Evolutionary conservation across 2,329 filamentous ascomycete genomes (phyloP), one percentile per base, ranked within the genome.

Genomic region (Metarhizium humberi): DNA sequence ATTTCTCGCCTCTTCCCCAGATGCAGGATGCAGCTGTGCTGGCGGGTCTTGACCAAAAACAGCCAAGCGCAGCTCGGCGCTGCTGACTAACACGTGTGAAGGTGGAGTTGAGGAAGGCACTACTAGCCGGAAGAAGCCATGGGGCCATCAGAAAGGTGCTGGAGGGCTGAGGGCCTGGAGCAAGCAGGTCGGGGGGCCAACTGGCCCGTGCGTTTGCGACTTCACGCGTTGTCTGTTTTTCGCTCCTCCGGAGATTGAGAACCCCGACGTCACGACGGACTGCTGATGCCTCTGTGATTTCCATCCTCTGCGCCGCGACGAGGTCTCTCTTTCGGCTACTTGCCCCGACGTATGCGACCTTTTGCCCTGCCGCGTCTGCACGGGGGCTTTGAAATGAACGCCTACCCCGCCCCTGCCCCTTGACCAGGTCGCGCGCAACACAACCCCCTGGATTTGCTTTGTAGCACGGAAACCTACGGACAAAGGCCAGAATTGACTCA

Each of bases 191-290:
- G 32, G 38, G 8, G 38, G 38, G 3, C 45, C 30, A 49, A 40
- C 47, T 61, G 60, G 60, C 57, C 60, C 59, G 60, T 62, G 60
- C 56, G 51, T 50, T 10, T 53, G 56, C 51, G 54, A 71, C 71
- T 69, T 71, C 70, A 72, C 71, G 71, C 71, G 71, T 71, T 66
- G 61, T 64, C 67, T 72, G 67, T 71, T 71, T 72, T 73, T 70
- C 66, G 61, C 63, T 64, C 61, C 59, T 57, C 57, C 56, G 10
- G 14, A 29, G 18, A 34, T 29, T 53, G 59, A 56, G 57, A 59
- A 56, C 62, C 63, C 66, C 62, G 65, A 72, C 69, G 63, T 69
- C 68, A 70, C 63, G 63, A 63, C 66, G 29, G 64, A 62, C 62
- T 63, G 60, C 63, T 66, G 60, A 59, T 63, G 63, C 62, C 58